A percentile compares a stretch with the other conserved stretches of the same genome.
These are phyloP conservation scores for Fusarium ramigenum DNA, from an alignment of 2,329 filamentous ascomycete genomes.

Conservation along the genomic window DNA sequence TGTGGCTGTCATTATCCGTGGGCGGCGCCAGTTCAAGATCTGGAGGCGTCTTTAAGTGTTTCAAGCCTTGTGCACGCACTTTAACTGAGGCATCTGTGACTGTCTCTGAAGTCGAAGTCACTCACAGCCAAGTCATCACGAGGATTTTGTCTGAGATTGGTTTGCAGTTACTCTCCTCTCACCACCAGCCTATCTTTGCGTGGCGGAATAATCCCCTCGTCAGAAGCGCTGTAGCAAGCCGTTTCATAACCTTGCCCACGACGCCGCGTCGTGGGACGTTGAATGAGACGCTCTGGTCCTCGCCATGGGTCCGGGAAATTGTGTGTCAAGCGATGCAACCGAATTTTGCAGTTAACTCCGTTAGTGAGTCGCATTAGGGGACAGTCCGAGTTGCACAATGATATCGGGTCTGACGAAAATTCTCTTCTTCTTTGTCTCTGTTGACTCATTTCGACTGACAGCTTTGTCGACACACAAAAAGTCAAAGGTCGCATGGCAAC, in stretches of 20 bases:
- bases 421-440: background rate
- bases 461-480: slow-evolving; percentile 7
- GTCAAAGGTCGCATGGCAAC: slow-evolving; percentile 2
- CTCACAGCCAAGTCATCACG: background rate
- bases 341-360: slow-evolving; percentile 4
- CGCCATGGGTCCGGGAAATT: slow-evolving; percentile 37
- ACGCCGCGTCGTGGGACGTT: slow-evolving; percentile 24
- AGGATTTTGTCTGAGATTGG: background rate
- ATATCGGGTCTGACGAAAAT: background rate
- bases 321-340: slow-evolving; percentile 27
- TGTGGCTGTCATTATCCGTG: background rate
- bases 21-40: background rate
- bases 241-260: slow-evolving; percentile 39
- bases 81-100: slow-evolving; percentile 8
- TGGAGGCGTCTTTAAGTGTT: background rate
- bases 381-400: slow-evolving; percentile 6
- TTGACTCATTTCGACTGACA: slow-evolving; percentile 1
- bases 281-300: slow-evolving; percentile 26
- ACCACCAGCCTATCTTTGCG: slow-evolving; percentile 7
- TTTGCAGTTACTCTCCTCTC: background rate
- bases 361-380: background rate
- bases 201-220: slow-evolving; percentile 25
- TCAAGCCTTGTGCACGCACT: slow-evolving; percentile 14
- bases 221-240: slow-evolving; percentile 19
- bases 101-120: background rate